These are phyloP conservation scores for Blastomyces gilchristii DNA, from an alignment of 2,329 filamentous ascomycete species.

Conservation along the genomic window DNA sequence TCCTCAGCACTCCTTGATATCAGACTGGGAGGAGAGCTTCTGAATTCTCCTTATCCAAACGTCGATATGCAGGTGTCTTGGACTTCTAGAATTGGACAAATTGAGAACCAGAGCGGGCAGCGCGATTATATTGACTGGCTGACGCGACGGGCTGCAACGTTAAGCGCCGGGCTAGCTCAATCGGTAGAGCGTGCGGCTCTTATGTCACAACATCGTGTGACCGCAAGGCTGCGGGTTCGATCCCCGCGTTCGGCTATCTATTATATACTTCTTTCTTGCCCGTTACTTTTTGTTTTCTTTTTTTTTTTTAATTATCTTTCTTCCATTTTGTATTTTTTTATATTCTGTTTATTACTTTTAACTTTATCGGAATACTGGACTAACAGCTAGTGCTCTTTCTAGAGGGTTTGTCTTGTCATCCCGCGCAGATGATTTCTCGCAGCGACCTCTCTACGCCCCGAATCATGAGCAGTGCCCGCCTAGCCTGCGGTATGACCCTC, in stretches of 20 bases:
- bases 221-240: slow-evolving; percentile 36
- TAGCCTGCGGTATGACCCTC: too few species aligned
- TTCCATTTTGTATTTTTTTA: neutral
- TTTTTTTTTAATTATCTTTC: neutral
- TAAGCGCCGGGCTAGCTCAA: slow-evolving; percentile 40
- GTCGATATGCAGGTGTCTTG: neutral
- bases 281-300: neutral
- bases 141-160: neutral
- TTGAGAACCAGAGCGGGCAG: too few species aligned
- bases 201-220: slow-evolving; percentile 20
- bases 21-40: too few species aligned
- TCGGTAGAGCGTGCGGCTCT: slow-evolving; percentile 44
- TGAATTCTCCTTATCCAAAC: neutral
- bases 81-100: too few species aligned
- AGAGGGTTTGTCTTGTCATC: too few species aligned
- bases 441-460: too few species aligned
- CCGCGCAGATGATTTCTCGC: too few species aligned
- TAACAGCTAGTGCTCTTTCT: too few species aligned
- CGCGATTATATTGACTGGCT: neutral
- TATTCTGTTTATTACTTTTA: neutral
- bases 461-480: neutral
- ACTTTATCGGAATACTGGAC: neutral
- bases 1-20: too few species aligned
- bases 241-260: slow-evolving; percentile 32
- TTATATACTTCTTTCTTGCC: slow-evolving; percentile 5